phyloP scores from a whole-genome alignment of 2,329 filamentous ascomycete species.

The Nemania diffusa region DNA sequence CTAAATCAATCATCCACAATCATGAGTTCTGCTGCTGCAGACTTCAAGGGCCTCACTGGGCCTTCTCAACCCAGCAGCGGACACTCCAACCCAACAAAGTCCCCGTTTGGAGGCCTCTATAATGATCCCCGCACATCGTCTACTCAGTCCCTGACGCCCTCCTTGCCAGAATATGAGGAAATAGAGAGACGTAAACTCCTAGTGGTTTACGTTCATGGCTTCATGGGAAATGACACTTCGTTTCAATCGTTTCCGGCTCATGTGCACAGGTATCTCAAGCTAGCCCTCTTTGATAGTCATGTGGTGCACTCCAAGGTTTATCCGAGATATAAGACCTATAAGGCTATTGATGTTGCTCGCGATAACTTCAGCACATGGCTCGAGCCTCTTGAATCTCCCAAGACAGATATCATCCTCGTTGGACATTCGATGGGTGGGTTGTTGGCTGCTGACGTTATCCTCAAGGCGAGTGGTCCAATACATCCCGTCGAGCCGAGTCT shows the following conservation, averaged over 20 bases:
- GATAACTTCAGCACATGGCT: constrained; percentile 89
- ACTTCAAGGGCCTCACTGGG: constrained; percentile 23
- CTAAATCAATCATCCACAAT: background rate
- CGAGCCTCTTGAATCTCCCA: constrained; percentile 76
- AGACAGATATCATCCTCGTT: constrained; percentile 82
- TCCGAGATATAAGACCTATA: constrained; percentile 80
- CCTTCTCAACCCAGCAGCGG: constrained; percentile 10
- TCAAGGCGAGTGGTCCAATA: constrained; percentile 62
- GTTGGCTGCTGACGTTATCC: constrained; percentile 79
- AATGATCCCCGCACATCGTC: constrained; percentile 62
- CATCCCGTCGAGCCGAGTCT: background rate
- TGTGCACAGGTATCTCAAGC: constrained; percentile 78
- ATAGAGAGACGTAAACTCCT: constrained; percentile 68
- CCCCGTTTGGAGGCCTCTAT: constrained; percentile 38
- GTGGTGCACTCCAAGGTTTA: constrained; percentile 88
- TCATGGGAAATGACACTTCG: constrained; percentile 87
- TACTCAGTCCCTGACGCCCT: constrained; percentile 53
- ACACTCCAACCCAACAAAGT: constrained; percentile 22
- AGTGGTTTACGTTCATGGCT: constrained; percentile 88
- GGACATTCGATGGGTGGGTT: constrained; percentile 94
- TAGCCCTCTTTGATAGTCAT: constrained; percentile 76
- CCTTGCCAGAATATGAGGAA: constrained; percentile 42
- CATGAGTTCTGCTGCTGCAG: constrained; percentile 29
- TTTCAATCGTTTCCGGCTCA: constrained; percentile 90
- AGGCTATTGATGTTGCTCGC: constrained; percentile 75